phyloP scores from a whole-genome alignment of 768 basidiomycete species.

The Plicaturopsis crispa region DNA sequence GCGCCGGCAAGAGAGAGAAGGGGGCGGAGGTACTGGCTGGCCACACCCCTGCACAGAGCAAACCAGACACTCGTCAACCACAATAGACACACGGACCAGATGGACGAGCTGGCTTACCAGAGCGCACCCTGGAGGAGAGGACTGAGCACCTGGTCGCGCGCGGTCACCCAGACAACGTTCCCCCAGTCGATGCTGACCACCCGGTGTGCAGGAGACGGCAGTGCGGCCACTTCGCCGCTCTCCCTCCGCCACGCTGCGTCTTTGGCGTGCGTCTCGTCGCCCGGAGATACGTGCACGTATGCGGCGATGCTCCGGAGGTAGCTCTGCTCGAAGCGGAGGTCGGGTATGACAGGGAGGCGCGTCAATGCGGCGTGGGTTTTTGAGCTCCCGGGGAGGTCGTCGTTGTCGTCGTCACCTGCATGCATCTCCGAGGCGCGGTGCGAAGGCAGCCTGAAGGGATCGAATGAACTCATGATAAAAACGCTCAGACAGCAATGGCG shows the following conservation, averaged over 20 bases:
- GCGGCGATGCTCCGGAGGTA: constrained; percentile 56
- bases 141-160: constrained; percentile 60
- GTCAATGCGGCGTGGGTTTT: too few relatives aligned
- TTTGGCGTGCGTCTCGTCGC: constrained; percentile 24
- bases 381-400: too few relatives aligned
- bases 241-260: constrained; percentile 15
- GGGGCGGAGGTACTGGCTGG: constrained; percentile 36
- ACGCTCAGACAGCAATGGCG: too few relatives aligned
- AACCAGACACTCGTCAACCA: neutral
- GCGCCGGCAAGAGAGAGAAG: constrained; percentile 28
- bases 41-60: constrained; percentile 30
- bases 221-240: constrained; percentile 14
- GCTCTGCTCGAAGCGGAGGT: constrained; percentile 69
- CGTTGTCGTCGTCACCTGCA: too few relatives aligned
- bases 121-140: constrained; percentile 61
- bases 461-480: too few relatives aligned
- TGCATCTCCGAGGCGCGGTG: too few relatives aligned
- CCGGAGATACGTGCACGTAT: constrained; percentile 36
- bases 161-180: constrained; percentile 52
- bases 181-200: constrained; percentile 48
- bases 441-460: too few relatives aligned
- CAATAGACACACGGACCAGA: too few relatives aligned
- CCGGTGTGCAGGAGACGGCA: constrained; percentile 24
- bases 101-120: too few relatives aligned
- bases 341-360: constrained; percentile 57